Base-by-base conservation (phyloP, 345 rosid genomes). In the Rhodomyrtus tomentosa region DNA sequence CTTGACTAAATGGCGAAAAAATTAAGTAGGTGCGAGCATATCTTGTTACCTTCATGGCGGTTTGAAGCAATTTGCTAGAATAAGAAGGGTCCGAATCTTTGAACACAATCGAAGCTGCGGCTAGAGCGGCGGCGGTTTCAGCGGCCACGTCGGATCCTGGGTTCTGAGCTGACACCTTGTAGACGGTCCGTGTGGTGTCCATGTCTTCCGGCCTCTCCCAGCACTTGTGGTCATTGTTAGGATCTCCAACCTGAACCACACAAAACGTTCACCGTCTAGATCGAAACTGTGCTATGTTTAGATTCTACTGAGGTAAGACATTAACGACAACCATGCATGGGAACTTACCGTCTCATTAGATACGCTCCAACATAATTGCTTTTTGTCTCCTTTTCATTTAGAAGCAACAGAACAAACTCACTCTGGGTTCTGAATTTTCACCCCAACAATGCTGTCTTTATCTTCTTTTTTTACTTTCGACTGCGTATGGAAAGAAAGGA, bases 191-290 rank as follows among this genome's bases (percentile, higher is more conserved):
- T 5, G 94, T 91, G 0, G 95, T 93, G 87, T 92, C 95, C 95
- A 94, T 94, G 72, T 94, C 98, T 89, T 94, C 97, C 2, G 94
- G 96, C 87, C 96, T 93, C 89, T 94, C 95, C 95, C 95, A 93
- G 85, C 95, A 93, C 83, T 36, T 79, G 87, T 94, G 98, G 54
- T 94, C 98, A 92, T 86, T 83, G 86, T 91, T 92, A 7, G 96
- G 94, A 54, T 94, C 96, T 82, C 91, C 98, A 14, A 94, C 97
- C 94, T 94, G 90, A 83, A 87, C 51, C 83, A 55, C 50, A 56
- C 58, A 81, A 49, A 15, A 36, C 74, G 12, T 36, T 18, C 45
- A 68, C 55, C 27, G 58, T 55, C 10, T 27, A 55, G 9, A 27
- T 22, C 58, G 58, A 68, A 1, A 68, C 45, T 18, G 76, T 25